phyloP scores from a whole-genome alignment of 2,329 filamentous ascomycete genomes.

The Verticillium dahliae region DNA sequence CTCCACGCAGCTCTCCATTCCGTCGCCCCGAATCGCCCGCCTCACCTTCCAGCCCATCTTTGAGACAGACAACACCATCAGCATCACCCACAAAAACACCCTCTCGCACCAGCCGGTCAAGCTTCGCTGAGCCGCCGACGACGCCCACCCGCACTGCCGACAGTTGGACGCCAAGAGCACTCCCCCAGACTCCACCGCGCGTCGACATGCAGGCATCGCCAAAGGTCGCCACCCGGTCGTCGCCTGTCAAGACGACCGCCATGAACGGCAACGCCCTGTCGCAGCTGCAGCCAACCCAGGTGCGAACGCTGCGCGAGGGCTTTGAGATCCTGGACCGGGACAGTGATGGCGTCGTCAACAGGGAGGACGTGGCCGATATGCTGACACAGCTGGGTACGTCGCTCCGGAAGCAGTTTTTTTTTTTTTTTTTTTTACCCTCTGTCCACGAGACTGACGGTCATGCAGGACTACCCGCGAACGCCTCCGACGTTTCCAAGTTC shows the following conservation, averaged over 20 bases:
- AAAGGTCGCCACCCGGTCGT: slow-evolving; percentile 22
- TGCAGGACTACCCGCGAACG: slow-evolving; percentile 65
- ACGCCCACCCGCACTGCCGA: slow-evolving; percentile 26
- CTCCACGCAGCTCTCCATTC: slow-evolving; percentile 61
- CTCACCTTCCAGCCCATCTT: slow-evolving; percentile 49
- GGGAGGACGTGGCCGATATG: slow-evolving; percentile 82
- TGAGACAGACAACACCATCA: slow-evolving; percentile 59
- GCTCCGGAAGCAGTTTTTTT: background rate
- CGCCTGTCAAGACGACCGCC: slow-evolving; percentile 24
- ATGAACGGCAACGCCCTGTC: slow-evolving; percentile 52
- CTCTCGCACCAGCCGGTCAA: slow-evolving; percentile 15
- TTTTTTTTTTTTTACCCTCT: too few species aligned
- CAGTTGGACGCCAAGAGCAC: slow-evolving; percentile 29
- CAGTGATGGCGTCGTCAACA: slow-evolving; percentile 75
- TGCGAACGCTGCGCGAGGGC: slow-evolving; percentile 82
- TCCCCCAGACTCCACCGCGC: slow-evolving; percentile 12
- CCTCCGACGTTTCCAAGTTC: slow-evolving; percentile 69
- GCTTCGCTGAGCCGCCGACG: slow-evolving; percentile 34
- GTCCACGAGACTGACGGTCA: slow-evolving; percentile 3
- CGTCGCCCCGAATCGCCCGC: slow-evolving; percentile 55
- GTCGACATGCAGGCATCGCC: slow-evolving; percentile 29
- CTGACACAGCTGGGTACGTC: slow-evolving; percentile 69
- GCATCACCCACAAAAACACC: slow-evolving; percentile 49
- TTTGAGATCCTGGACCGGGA: slow-evolving; percentile 91
- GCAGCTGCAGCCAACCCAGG: slow-evolving; percentile 72